A percentile compares a stretch with the other conserved stretches of the same genome.
These are phyloP conservation scores for Funneliformis mosseae DNA, from an alignment of 192 early-diverging fungal genomes.

Conservation along the genomic window DNA sequence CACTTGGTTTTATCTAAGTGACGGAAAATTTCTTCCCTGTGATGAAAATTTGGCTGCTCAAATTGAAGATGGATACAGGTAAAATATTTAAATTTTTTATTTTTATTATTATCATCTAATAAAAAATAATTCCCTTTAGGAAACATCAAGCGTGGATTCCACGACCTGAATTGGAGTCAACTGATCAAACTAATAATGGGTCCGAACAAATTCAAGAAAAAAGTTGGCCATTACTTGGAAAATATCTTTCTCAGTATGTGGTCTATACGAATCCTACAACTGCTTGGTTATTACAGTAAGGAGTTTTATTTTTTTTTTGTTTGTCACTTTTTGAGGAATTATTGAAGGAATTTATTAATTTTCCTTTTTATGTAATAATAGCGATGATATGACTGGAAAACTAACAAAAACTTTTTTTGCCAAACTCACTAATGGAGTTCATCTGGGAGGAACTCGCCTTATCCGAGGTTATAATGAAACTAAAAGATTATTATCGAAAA, in stretches of 20 bases:
- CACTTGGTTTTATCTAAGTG: conserved; percentile 77
- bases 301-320: not conserved
- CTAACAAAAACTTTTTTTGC: conserved; percentile 66
- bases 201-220: conserved; percentile 49
- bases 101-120: not conserved
- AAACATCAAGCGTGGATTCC: conserved; percentile 64
- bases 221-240: conserved; percentile 78
- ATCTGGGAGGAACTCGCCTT: conserved; percentile 69
- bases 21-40: conserved; percentile 75
- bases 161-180: conserved; percentile 17
- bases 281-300: conserved; percentile 62
- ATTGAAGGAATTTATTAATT: not conserved
- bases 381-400: conserved; percentile 65
- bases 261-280: conserved; percentile 63
- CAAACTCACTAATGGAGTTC: conserved; percentile 55
- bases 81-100: conserved; percentile 6
- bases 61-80: conserved; percentile 79
- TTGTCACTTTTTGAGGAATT: not conserved
- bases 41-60: conserved; percentile 80
- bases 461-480: conserved; percentile 80
- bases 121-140: conserved; percentile 12
- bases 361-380: conserved; percentile 34
- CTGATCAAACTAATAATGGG: conserved; percentile 15
- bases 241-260: conserved; percentile 76
- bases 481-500: conserved; percentile 56